These are phyloP conservation scores for Paramecium biaurelia DNA, from an alignment of 73 alveolate genomes.

Conservation along the genomic window DNA sequence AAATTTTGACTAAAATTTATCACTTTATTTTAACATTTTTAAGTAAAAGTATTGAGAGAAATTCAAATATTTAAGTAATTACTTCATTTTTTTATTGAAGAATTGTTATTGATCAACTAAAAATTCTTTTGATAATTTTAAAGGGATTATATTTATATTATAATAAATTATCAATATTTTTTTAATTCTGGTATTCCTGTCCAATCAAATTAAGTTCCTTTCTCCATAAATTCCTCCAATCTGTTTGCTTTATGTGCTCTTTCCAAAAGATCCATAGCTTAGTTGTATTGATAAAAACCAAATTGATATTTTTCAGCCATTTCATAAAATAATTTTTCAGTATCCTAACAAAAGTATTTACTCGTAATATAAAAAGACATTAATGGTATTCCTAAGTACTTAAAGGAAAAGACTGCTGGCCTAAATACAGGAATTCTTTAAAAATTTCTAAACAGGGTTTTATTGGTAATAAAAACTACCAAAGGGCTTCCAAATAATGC, in stretches of 20 bases:
- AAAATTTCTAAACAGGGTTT: not conserved
- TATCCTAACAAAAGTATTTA: not conserved
- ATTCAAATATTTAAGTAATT: not conserved
- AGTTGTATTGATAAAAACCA: constrained; percentile 8
- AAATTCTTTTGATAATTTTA: not conserved
- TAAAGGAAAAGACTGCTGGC: not conserved
- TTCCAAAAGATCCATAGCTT: constrained; percentile 26
- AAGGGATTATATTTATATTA: not conserved
- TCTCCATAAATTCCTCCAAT: constrained; percentile 16
- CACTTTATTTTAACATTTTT: not conserved
- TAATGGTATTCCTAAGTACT: constrained; percentile 23
- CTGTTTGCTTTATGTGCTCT: constrained; percentile 28
- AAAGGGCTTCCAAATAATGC: not conserved
- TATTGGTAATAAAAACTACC: not conserved
- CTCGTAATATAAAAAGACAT: not conserved
- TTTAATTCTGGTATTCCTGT: constrained; percentile 42
- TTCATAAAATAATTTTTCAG: not conserved
- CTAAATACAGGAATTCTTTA: not conserved
- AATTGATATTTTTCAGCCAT: constrained; percentile 29
- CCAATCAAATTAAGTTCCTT: constrained; percentile 39
- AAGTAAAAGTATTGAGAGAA: not conserved
- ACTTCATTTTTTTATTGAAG: not conserved
- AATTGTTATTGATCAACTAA: not conserved
- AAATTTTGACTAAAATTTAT: not conserved
- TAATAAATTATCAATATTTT: not conserved